Percentiles rank a stretch among this genome's conserved stretches.
phyloP scores from a whole-genome alignment of 2,329 filamentous ascomycete species.

The Alternaria hordeiaustralica region DNA sequence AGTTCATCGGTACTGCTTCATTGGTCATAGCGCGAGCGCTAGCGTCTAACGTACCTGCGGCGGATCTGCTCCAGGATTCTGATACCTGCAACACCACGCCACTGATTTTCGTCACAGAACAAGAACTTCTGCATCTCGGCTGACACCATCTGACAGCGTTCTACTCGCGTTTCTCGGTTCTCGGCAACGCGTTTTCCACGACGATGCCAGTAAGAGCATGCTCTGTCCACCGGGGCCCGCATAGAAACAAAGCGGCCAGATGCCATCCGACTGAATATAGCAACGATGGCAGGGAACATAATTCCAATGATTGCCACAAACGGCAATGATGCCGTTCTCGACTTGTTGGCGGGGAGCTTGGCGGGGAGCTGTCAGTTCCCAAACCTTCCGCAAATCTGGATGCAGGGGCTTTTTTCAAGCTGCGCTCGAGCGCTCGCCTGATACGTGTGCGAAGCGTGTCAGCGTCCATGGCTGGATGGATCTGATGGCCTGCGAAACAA shows the following conservation, averaged over 20 bases:
- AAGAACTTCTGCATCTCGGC: conserved; percentile 9
- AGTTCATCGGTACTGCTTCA: conserved; percentile 17
- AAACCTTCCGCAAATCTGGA: conserved; percentile 17
- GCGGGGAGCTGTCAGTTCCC: conserved; percentile 28
- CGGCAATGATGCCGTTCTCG: conserved; percentile 9
- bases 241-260: conserved; percentile 13
- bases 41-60: conserved; percentile 26
- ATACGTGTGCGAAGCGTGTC: conserved; percentile 26
- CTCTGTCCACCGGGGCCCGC: conserved; percentile 10
- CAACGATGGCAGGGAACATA: background rate
- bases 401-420: conserved; percentile 27
- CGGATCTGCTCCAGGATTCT: conserved; percentile 25
- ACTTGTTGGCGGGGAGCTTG: conserved; percentile 28
- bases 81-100: conserved; percentile 28
- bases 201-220: conserved; percentile 20
- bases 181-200: conserved; percentile 18
- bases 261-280: conserved; percentile 14
- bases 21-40: conserved; percentile 14
- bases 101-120: conserved; percentile 11
- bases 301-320: conserved; percentile 4
- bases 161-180: conserved; percentile 12
- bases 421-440: conserved; percentile 20
- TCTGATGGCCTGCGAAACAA: conserved; percentile 34
- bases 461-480: conserved; percentile 13
- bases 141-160: conserved; percentile 4